phyloP scores from a whole-genome alignment of 345 rosid species.

The Crucihimalaya himalaica region DNA sequence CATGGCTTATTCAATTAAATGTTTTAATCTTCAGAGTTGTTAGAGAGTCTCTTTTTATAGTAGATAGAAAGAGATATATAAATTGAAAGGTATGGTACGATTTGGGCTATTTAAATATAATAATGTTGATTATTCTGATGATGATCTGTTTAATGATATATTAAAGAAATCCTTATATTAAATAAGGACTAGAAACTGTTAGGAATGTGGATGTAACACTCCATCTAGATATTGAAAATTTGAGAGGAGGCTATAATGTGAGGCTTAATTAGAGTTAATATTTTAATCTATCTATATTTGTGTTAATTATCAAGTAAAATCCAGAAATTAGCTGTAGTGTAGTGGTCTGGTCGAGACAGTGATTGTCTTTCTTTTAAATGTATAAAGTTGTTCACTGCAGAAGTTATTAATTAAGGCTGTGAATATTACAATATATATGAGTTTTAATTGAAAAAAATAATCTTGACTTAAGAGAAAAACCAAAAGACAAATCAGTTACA shows the following conservation, averaged over 20 bases:
- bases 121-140: slow-evolving; percentile 28
- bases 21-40: slow-evolving; percentile 10
- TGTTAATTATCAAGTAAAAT: slow-evolving; percentile 15
- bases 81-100: slow-evolving; percentile 20
- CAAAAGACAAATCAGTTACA: neutral
- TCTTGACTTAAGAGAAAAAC: neutral
- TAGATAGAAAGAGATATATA: neutral
- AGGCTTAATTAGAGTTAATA: slow-evolving; percentile 16
- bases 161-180: neutral
- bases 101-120: slow-evolving; percentile 24
- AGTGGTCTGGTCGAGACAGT: slow-evolving; percentile 14
- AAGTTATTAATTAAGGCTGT: neutral
- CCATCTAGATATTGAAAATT: slow-evolving; percentile 35
- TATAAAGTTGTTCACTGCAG: neutral
- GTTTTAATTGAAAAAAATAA: neutral
- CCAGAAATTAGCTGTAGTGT: slow-evolving; percentile 27
- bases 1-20: slow-evolving; percentile 24
- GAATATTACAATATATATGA: neutral
- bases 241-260: slow-evolving; percentile 21
- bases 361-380: neutral
- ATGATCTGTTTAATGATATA: slow-evolving; percentile 8
- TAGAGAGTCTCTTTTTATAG: slow-evolving; percentile 29
- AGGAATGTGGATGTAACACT: slow-evolving; percentile 43
- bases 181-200: slow-evolving; percentile 25
- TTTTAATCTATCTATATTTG: slow-evolving; percentile 14